Conservation (phyloP, 106 monocot genomes). For the Dendrobium chrysotoxum region DNA sequence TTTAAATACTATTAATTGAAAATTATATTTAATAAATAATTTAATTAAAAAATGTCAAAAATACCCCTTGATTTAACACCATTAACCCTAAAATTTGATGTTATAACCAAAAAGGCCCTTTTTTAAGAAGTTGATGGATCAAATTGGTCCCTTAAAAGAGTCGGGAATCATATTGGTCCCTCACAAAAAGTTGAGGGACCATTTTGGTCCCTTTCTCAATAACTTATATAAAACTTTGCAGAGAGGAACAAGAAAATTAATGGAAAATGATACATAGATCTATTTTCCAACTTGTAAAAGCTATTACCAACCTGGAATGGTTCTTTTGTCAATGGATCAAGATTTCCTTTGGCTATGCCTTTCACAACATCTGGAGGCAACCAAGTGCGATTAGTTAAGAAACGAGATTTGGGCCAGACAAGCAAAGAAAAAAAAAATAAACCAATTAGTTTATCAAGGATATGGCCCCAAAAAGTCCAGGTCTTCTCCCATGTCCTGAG, state of each 20-base stretch:
- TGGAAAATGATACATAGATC: neutral
- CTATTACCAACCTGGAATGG: constrained; percentile 64
- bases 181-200: too few species aligned
- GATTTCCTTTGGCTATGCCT: constrained; percentile 77
- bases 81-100: too few species aligned
- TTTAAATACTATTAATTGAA: too few species aligned
- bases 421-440: neutral
- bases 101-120: too few species aligned
- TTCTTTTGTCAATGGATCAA: constrained; percentile 87
- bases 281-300: neutral
- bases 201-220: neutral
- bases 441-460: constrained; percentile 44
- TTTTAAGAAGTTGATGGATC: too few species aligned
- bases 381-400: constrained; percentile 33
- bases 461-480: constrained; percentile 97
- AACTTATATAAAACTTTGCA: neutral
- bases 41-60: too few species aligned
- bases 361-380: neutral
- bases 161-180: too few species aligned
- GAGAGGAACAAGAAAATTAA: neutral
- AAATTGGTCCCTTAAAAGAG: too few species aligned
- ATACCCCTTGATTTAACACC: too few species aligned
- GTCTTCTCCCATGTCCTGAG: constrained; percentile 41
- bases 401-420: neutral
- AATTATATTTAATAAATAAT: too few species aligned